Conservation (phyloP, 306 rosid species). For the Trifolium dubium region DNA sequence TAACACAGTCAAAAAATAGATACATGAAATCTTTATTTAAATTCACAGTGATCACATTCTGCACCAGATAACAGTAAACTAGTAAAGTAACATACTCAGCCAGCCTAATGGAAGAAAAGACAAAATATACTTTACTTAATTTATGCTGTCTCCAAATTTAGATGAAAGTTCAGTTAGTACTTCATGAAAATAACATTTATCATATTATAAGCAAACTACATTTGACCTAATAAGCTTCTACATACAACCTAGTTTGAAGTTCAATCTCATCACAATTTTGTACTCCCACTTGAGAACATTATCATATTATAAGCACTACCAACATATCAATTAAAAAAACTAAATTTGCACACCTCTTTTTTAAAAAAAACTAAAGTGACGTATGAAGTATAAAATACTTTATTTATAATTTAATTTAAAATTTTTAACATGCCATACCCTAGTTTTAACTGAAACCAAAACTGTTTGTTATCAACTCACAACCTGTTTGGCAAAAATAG, state of each 20-base stretch:
- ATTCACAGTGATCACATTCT: not conserved
- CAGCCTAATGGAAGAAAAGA: constrained; percentile 24
- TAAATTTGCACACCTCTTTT: too few relatives aligned
- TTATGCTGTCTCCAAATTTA: too few relatives aligned
- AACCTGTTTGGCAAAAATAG: too few relatives aligned
- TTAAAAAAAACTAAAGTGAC: too few relatives aligned
- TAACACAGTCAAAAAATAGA: constrained; percentile 22
- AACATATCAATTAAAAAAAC: not conserved
- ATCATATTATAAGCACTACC: constrained; percentile 10
- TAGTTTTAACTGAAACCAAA: not conserved
- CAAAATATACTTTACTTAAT: constrained; percentile 4
- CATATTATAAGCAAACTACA: constrained; percentile 27
- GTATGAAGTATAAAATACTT: too few relatives aligned
- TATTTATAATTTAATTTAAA: too few relatives aligned
- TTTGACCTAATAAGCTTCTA: constrained; percentile 16
- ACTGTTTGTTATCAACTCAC: constrained; percentile 16
- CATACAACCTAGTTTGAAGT: constrained; percentile 22
- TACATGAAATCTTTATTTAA: constrained; percentile 11
- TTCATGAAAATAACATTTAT: not conserved
- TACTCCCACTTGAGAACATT: constrained; percentile 13
- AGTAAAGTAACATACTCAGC: constrained; percentile 5
- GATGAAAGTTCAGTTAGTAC: too few relatives aligned
- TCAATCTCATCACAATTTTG: not conserved
- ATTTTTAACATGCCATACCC: too few relatives aligned
- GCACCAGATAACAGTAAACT: constrained; percentile 31